Conservation (phyloP, 305 asterid species). For the Fraxinus platypoda region DNA sequence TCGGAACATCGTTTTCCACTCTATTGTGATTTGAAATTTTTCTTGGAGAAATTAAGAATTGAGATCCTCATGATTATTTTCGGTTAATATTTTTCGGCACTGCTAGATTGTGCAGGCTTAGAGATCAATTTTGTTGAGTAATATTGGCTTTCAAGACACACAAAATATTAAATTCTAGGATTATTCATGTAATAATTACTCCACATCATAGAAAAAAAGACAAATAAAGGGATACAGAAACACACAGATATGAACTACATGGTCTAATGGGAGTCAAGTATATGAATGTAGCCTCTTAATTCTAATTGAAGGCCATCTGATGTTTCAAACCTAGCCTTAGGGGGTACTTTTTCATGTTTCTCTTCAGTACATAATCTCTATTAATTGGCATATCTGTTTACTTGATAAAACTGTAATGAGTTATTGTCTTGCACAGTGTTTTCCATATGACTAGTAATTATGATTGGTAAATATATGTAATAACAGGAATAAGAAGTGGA, state of each 20-base stretch:
- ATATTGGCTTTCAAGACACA: conserved; percentile 7
- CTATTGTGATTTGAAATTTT: background rate
- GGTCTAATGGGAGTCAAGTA: background rate
- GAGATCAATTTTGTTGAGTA: conserved; percentile 5
- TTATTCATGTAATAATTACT: conserved; percentile 1
- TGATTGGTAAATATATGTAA: conserved; percentile 6
- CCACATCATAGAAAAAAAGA: background rate
- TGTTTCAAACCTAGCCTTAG: background rate
- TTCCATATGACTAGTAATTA: conserved; percentile 1
- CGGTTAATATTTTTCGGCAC: conserved; percentile 19
- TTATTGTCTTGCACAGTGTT: background rate
- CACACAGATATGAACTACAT: background rate
- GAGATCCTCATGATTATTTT: conserved; percentile 15
- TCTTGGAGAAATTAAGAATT: conserved; percentile 4
- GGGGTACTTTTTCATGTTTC: background rate
- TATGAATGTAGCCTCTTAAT: background rate
- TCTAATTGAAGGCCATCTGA: background rate
- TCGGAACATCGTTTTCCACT: background rate
- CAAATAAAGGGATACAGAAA: background rate
- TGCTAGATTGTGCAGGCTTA: background rate
- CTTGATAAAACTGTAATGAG: background rate
- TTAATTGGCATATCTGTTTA: background rate
- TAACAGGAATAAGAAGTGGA: background rate
- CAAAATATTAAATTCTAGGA: background rate
- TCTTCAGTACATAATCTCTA: background rate